Evolutionary conservation across 148 eudicot genomes (phyloP), one percentile per base, ranked within the genome.

Genomic region (Silene latifolia): DNA sequence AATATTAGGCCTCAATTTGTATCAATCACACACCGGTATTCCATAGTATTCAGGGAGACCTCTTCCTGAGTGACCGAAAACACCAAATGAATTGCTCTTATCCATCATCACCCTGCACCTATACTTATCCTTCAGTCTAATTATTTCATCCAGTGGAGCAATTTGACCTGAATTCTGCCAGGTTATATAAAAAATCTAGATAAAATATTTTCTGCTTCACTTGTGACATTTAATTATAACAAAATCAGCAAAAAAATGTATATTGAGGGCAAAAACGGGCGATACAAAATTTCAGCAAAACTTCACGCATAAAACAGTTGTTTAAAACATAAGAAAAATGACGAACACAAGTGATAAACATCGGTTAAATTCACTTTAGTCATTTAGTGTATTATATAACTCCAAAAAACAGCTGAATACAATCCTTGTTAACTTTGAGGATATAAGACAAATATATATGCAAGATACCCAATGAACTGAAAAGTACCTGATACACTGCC

Each of bases 1-100:
- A 32, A 64, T 5, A 39, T 18, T 7, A 67, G 1, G 29, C 29
- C 29, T 27, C 29, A 27, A 27, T 27, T 27, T 27, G 39, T 29
- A 0, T 18, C 32, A n/a, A 64, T 54, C 64, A 82, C 92, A 76
- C 92, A 95, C 97, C 75, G 96, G 86, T 81, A 95, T 86, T 29
- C 85, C 82, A 74, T 74, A 88, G 72, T 88, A 89, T 80, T 95
- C 98, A 5, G 98, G 87, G 57, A 95, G 86, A 74, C 98, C 98
- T 88, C 88, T 89, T 78, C 97, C 98, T n/a, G 90, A 86, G 67
- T 78, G 79, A 69, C 98, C 98, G 74, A 95, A 92, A 39, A 95
- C 97, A 59, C 96, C 98, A 67, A 95, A 77, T 25, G 97, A 95
- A 82, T 95, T 92, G 92, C 96, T 95, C 76, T 95, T 96, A 51